phyloP scores from a whole-genome alignment of 495 filamentous ascomycete species.

The Podospora pseudocomata region DNA sequence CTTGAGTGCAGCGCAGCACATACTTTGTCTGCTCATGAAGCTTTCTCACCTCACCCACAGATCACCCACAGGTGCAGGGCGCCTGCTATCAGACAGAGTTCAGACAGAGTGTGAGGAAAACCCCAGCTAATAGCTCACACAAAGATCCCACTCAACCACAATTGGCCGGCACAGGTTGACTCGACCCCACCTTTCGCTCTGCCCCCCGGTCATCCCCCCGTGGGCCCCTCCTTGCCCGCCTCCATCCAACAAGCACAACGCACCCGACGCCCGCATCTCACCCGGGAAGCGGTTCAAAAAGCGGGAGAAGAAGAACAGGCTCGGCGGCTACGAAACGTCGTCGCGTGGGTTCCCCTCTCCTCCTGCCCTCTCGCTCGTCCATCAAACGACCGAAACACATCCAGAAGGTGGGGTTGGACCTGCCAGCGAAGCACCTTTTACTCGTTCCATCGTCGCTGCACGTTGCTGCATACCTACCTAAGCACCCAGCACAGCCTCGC shows the following conservation, averaged over 20 bases:
- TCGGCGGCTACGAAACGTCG: conserved; percentile 13
- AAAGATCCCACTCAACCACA: background rate
- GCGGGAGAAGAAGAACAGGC: conserved; percentile 9
- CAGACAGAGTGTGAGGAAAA: background rate
- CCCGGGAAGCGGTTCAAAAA: conserved; percentile 7
- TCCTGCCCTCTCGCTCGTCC: background rate
- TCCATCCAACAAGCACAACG: background rate
- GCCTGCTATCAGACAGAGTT: too few relatives aligned
- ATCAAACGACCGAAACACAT: background rate
- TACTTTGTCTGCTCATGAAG: background rate
- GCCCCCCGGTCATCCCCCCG: conserved; percentile 3
- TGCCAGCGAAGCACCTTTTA: background rate
- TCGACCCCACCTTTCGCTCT: conserved; percentile 7
- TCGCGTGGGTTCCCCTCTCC: conserved; percentile 2
- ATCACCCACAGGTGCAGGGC: too few relatives aligned
- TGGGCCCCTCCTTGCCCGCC: conserved; percentile 7
- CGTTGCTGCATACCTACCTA: background rate
- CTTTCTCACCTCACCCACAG: background rate
- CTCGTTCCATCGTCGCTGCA: background rate
- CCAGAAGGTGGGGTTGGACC: background rate
- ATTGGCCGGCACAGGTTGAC: conserved; percentile 7
- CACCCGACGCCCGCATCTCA: background rate
- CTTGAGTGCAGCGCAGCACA: background rate
- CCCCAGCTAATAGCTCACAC: background rate
- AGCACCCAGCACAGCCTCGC: conserved; percentile 34